Evolutionary conservation across 1,284 basidiomycete genomes (phyloP).

Genomic region (Tremellales sp.): DNA sequence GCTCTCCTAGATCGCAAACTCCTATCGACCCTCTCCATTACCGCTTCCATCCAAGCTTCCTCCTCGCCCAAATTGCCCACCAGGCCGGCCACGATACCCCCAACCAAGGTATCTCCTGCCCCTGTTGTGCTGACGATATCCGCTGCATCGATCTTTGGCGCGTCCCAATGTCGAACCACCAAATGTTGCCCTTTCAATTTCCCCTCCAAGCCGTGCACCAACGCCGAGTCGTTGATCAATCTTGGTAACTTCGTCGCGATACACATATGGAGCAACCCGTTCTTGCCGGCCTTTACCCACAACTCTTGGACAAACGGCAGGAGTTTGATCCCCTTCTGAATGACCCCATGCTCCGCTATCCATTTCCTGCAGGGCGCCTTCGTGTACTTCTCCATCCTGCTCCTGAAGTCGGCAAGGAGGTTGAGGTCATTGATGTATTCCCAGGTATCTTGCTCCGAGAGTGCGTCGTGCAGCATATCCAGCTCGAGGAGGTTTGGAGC

Average conservation of each 20-base stretch:
- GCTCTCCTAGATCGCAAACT: conserved; percentile 31
- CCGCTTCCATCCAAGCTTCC: conserved; percentile 25
- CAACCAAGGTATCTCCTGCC: conserved; percentile 84
- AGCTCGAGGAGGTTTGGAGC: conserved; percentile 81
- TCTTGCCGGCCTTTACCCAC: conserved; percentile 74
- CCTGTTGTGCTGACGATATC: conserved; percentile 74
- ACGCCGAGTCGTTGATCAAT: too few species aligned
- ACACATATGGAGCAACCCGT: too few species aligned
- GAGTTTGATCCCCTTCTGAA: conserved; percentile 72
- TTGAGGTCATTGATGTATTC: conserved; percentile 58
- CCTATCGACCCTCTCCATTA: conserved; percentile 29
- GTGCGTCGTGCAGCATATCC: conserved; percentile 57
- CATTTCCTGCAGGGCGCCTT: conserved; percentile 56
- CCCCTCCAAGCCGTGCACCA: too few species aligned
- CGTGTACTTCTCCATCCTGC: conserved; percentile 61
- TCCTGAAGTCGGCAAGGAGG: conserved; percentile 61
- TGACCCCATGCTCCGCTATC: conserved; percentile 63
- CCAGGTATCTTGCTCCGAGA: conserved; percentile 16
- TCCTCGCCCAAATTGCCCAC: conserved; percentile 12
- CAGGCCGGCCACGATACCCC: conserved; percentile 55
- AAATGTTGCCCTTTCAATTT: too few species aligned
- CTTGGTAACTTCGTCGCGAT: too few species aligned
- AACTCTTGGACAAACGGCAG: conserved; percentile 76
- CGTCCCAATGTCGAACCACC: conserved; percentile 67
- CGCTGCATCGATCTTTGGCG: conserved; percentile 52